Percentiles rank a stretch among this genome's conserved stretches.
These are phyloP conservation scores for Amphibolis antarctica DNA, from an alignment of 106 monocot species.

Conservation along the genomic window DNA sequence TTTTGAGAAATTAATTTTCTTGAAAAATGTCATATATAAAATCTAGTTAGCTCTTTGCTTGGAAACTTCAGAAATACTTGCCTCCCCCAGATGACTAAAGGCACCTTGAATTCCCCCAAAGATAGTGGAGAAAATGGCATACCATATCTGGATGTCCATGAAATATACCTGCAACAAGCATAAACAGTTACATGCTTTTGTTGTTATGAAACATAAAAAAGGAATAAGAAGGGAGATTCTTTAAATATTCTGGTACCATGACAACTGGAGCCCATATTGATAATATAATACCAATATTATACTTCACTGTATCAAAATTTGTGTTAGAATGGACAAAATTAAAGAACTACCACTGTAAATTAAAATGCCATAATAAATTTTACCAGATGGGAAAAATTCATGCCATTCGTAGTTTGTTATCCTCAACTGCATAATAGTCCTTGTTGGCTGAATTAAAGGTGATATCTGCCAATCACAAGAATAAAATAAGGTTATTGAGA, in stretches of 20 bases:
- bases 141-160: slow-evolving; percentile 99
- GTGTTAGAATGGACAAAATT: neutral
- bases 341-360: neutral
- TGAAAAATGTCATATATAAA: neutral
- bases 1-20: too few relatives aligned
- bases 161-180: slow-evolving; percentile 68
- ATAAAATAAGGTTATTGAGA: neutral
- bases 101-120: slow-evolving; percentile 90
- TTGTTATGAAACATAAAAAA: neutral
- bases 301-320: slow-evolving; percentile 46
- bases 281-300: slow-evolving; percentile 81
- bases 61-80: slow-evolving; percentile 9
- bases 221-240: neutral
- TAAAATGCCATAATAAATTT: slow-evolving; percentile 3
- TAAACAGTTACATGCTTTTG: slow-evolving; percentile 1
- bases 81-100: slow-evolving; percentile 92
- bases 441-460: slow-evolving; percentile 81
- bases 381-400: slow-evolving; percentile 94
- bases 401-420: slow-evolving; percentile 73
- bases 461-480: slow-evolving; percentile 37
- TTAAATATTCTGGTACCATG: slow-evolving; percentile 30
- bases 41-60: neutral
- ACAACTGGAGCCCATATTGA: slow-evolving; percentile 92
- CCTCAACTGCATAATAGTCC: slow-evolving; percentile 59
- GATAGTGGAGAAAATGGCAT: slow-evolving; percentile 90